phyloP scores from a whole-genome alignment of 768 basidiomycete species.

The Stropharia rugosoannulata region DNA sequence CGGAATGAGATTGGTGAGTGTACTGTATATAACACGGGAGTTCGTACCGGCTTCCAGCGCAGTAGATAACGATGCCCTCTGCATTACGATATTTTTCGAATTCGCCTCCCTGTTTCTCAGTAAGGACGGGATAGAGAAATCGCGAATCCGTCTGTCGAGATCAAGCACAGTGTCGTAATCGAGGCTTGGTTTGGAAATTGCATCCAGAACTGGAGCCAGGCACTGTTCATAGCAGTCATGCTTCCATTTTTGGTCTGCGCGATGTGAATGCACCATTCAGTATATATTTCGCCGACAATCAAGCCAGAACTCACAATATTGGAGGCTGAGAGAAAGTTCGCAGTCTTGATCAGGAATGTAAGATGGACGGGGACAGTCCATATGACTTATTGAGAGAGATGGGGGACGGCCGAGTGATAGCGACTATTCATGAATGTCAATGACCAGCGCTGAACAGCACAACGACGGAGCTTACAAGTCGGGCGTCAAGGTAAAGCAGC shows the following conservation, averaged over 20 bases:
- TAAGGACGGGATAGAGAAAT: slow-evolving; percentile 52
- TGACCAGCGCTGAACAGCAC: not conserved
- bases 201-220: slow-evolving; percentile 59
- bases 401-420: slow-evolving; percentile 70
- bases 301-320: slow-evolving; percentile 36
- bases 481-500: slow-evolving; percentile 62
- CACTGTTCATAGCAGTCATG: slow-evolving; percentile 61
- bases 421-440: slow-evolving; percentile 31
- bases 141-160: slow-evolving; percentile 60
- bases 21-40: not conserved
- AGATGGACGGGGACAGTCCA: slow-evolving; percentile 54
- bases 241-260: slow-evolving; percentile 68
- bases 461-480: slow-evolving; percentile 39
- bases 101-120: slow-evolving; percentile 43
- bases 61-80: slow-evolving; percentile 56
- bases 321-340: slow-evolving; percentile 35
- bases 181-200: slow-evolving; percentile 50
- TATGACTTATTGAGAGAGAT: slow-evolving; percentile 58
- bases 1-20: not conserved
- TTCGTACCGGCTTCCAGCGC: slow-evolving; percentile 60
- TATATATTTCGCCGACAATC: not conserved
- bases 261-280: slow-evolving; percentile 5
- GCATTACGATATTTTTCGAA: slow-evolving; percentile 52
- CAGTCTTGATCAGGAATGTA: slow-evolving; percentile 40
- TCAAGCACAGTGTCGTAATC: slow-evolving; percentile 52